Conservation (phyloP, 2,329 filamentous ascomycete species). For the Aspergillus phoenicis region DNA sequence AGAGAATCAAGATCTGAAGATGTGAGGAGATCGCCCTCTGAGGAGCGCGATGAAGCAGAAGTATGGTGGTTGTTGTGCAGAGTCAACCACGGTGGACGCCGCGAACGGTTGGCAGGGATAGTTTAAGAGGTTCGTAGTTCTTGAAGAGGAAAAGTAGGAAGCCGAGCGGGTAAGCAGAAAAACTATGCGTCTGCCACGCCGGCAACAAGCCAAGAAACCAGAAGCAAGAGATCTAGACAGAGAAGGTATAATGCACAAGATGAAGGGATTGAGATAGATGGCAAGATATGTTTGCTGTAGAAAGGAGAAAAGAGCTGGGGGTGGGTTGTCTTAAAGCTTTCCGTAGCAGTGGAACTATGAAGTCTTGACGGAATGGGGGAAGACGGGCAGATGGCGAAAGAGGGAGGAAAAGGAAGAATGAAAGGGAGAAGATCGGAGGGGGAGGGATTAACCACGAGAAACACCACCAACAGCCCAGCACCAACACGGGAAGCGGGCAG, state of each 20-base stretch:
- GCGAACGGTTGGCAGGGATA: conserved; percentile 37
- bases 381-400: conserved; percentile 15
- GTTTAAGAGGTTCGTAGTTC: conserved; percentile 20
- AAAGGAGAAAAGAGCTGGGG: conserved; percentile 13
- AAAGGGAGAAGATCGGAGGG: conserved; percentile 14
- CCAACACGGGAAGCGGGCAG: neutral
- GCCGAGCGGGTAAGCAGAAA: conserved; percentile 24
- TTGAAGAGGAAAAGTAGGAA: conserved; percentile 25
- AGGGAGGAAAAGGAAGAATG: conserved; percentile 12
- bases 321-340: conserved; percentile 17
- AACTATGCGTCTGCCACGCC: conserved; percentile 17
- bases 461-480: conserved; percentile 6
- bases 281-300: neutral
- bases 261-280: conserved; percentile 11
- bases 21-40: neutral
- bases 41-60: neutral
- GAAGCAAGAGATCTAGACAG: neutral
- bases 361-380: conserved; percentile 13
- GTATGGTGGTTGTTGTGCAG: conserved; percentile 10
- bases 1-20: neutral
- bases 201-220: conserved; percentile 5
- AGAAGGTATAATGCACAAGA: neutral
- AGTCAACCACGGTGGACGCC: conserved; percentile 19
- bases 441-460: neutral
- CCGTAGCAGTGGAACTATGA: conserved; percentile 21